Conservation (phyloP, 2,329 filamentous ascomycete species). For the Paramyrothecium roridum region DNA sequence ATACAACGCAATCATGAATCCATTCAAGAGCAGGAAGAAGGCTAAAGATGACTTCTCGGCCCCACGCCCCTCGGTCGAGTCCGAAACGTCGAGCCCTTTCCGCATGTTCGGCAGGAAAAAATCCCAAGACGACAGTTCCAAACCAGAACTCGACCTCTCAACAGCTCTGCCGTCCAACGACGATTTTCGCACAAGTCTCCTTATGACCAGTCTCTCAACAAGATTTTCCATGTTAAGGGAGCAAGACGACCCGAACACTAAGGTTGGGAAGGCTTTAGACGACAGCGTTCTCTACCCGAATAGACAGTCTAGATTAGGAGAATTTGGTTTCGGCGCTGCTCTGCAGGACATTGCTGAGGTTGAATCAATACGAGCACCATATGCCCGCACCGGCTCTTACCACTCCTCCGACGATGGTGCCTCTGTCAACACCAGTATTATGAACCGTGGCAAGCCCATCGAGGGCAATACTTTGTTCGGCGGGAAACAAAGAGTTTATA, state of each 20-base stretch:
- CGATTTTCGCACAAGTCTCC: constrained; percentile 89
- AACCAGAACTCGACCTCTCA: constrained; percentile 68
- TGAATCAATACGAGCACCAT: constrained; percentile 69
- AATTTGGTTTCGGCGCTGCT: constrained; percentile 59
- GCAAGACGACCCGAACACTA: constrained; percentile 86
- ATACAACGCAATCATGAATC: constrained; percentile 58
- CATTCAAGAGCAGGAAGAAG: constrained; percentile 73
- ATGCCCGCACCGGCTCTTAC: constrained; percentile 62
- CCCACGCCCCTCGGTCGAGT: constrained; percentile 50
- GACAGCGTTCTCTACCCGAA: constrained; percentile 87
- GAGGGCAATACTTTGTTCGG: constrained; percentile 95
- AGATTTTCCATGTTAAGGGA: constrained; percentile 96
- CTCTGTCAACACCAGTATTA: constrained; percentile 62
- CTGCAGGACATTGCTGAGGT: constrained; percentile 89
- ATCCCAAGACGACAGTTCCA: constrained; percentile 51
- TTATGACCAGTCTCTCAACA: constrained; percentile 93
- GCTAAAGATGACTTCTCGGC: constrained; percentile 51
- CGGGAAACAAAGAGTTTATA: constrained; percentile 93
- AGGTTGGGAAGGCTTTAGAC: constrained; percentile 90
- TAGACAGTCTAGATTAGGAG: constrained; percentile 71
- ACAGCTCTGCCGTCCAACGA: constrained; percentile 75
- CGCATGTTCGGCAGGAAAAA: constrained; percentile 57
- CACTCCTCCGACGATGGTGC: constrained; percentile 70
- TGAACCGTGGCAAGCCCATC: constrained; percentile 75
- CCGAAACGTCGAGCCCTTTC: constrained; percentile 50